A percentile compares a stretch with the other conserved stretches of the same genome.
Conservation (phyloP, 2,329 filamentous ascomycete genomes). For the Microdochium trichocladiopsis region DNA sequence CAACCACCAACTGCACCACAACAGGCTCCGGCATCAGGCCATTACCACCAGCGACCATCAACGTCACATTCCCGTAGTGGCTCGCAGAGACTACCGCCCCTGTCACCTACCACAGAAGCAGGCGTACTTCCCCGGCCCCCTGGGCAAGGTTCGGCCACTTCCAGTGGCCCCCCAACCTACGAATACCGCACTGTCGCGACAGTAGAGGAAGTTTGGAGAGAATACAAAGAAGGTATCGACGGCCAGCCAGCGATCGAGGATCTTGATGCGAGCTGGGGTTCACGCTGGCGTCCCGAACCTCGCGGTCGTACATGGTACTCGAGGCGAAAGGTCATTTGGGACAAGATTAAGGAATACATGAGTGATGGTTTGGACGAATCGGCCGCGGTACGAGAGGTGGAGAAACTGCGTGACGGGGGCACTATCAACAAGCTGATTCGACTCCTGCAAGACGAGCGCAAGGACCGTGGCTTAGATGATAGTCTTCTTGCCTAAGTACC, state of each 20-base stretch:
- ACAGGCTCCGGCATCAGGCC: not conserved
- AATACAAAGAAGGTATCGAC: constrained; percentile 26
- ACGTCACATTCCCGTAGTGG: constrained; percentile 18
- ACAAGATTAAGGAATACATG: constrained; percentile 28
- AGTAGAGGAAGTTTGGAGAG: constrained; percentile 27
- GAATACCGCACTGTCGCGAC: constrained; percentile 25
- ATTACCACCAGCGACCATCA: constrained; percentile 7
- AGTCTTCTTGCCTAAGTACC: constrained; percentile 10
- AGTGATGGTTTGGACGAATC: constrained; percentile 24
- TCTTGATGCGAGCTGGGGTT: constrained; percentile 24
- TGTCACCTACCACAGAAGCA: constrained; percentile 15
- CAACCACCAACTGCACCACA: not conserved
- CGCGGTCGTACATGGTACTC: constrained; percentile 29
- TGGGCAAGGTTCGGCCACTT: constrained; percentile 16
- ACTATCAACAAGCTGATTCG: constrained; percentile 29
- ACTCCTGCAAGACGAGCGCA: constrained; percentile 25
- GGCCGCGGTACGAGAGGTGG: constrained; percentile 24
- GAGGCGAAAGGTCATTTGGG: constrained; percentile 29
- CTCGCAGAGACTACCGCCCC: constrained; percentile 14
- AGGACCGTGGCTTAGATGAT: constrained; percentile 22
- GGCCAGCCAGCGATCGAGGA: constrained; percentile 27
- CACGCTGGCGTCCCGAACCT: constrained; percentile 27
- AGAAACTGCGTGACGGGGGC: constrained; percentile 24
- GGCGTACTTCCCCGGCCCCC: constrained; percentile 16
- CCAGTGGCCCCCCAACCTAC: constrained; percentile 21